Evolutionary conservation across 1,284 basidiomycete species (phyloP).

Genomic region (Cryptococcus sp.): DNA sequence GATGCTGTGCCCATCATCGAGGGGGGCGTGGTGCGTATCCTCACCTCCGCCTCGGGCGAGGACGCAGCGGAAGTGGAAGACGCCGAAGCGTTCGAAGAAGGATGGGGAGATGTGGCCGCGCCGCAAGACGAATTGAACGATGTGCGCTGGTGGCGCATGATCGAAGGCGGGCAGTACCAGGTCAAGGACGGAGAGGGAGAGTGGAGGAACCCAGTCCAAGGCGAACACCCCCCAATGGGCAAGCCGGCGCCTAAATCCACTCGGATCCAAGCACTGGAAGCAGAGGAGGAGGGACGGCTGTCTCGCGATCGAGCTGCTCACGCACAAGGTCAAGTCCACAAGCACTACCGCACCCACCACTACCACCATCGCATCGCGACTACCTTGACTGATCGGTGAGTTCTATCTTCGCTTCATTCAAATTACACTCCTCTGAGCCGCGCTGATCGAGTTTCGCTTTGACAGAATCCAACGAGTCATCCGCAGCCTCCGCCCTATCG

Average conservation of each 20-base stretch:
- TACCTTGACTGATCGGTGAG: too few relatives aligned
- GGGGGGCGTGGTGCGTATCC: conserved; percentile 19
- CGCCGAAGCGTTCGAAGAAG: not conserved
- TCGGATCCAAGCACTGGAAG: not conserved
- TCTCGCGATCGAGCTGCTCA: not conserved
- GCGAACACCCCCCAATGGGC: conserved; percentile 12
- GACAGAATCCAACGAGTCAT: conserved; percentile 30
- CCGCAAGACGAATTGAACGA: conserved; percentile 1
- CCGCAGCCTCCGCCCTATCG: conserved; percentile 21
- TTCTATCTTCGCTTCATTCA: too few relatives aligned
- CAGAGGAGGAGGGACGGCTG: not conserved
- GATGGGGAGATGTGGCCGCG: conserved; percentile 2
- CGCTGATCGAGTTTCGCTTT: not conserved
- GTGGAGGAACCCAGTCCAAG: conserved; percentile 8
- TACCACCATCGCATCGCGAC: not conserved
- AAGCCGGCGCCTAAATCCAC: not conserved
- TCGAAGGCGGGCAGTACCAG: conserved; percentile 5
- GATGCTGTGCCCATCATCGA: conserved; percentile 20
- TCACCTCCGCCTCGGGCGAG: not conserved
- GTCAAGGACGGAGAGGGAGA: conserved; percentile 9
- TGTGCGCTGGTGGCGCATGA: conserved; percentile 13
- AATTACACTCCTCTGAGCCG: not conserved
- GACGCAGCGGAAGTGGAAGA: not conserved
- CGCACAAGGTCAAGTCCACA: not conserved
- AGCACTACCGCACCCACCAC: not conserved